phyloP scores from a whole-genome alignment of 768 basidiomycete genomes.

The Pleurotus tuber-regium region DNA sequence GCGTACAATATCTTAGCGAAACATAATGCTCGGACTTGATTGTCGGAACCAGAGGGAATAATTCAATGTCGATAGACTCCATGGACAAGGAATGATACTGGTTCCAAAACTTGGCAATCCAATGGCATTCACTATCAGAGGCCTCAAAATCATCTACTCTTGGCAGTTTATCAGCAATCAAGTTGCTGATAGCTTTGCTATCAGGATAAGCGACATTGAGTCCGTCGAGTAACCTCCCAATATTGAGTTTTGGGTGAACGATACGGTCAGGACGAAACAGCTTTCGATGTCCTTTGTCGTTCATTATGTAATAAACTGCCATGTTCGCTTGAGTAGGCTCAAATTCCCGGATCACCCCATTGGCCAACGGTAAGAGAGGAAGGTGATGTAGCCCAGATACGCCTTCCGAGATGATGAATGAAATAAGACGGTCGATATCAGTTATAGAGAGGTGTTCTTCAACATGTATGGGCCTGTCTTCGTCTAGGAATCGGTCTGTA shows the following conservation, averaged over 20 bases:
- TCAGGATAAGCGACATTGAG: no score
- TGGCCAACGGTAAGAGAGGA: slow-evolving; percentile 34
- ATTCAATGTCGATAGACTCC: slow-evolving; percentile 15
- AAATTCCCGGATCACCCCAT: slow-evolving; percentile 28
- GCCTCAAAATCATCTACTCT: slow-evolving; percentile 6
- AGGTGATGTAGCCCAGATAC: slow-evolving; percentile 24
- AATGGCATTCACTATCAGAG: slow-evolving; percentile 15
- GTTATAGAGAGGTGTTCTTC: slow-evolving; percentile 13
- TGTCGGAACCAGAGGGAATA: slow-evolving; percentile 35
- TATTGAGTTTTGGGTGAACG: no score
- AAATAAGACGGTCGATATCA: slow-evolving; percentile 23
- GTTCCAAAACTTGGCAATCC: slow-evolving; percentile 35
- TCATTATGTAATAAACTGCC: no score
- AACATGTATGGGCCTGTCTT: no score
- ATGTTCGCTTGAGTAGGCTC: no score
- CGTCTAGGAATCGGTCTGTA: background rate
- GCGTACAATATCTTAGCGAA: slow-evolving; percentile 28
- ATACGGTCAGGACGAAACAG: no score
- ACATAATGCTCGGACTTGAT: slow-evolving; percentile 22
- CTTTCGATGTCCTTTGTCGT: no score
- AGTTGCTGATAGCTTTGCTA: background rate
- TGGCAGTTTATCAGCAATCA: slow-evolving; percentile 10
- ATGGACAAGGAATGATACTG: slow-evolving; percentile 15
- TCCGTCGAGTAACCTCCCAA: no score
- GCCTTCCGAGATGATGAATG: slow-evolving; percentile 20